Conservation (phyloP, 345 rosid genomes). For the Boechera stricta region DNA sequence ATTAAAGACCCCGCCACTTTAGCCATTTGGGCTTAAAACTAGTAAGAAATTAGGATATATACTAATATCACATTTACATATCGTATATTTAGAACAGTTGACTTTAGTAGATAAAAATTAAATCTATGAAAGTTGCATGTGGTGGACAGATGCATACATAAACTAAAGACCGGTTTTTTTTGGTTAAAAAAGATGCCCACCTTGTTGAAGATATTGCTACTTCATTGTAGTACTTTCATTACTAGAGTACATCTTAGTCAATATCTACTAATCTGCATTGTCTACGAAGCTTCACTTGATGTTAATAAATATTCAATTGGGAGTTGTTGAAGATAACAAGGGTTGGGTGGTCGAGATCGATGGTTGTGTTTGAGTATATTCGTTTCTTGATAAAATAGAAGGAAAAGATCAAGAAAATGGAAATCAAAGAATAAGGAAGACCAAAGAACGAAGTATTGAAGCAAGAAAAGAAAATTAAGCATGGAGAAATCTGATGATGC, state of each 20-base stretch:
- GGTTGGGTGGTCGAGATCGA: slow-evolving; percentile 37
- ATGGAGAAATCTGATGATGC: neutral
- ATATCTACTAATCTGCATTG: neutral
- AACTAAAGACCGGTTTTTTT: neutral
- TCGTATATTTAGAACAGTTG: neutral
- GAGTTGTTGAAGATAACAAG: slow-evolving; percentile 27
- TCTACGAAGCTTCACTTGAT: slow-evolving; percentile 8
- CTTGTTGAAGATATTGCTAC: no score
- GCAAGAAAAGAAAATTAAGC: neutral
- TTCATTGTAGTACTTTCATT: no score
- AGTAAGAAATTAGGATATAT: no score
- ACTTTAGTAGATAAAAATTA: neutral
- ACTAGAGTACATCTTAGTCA: no score
- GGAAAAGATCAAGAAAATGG: neutral
- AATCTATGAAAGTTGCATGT: neutral
- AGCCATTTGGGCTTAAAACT: no score
- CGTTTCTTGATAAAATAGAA: neutral
- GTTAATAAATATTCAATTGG: slow-evolving; percentile 37
- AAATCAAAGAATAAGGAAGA: neutral
- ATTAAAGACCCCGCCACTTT: no score
- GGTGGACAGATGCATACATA: neutral
- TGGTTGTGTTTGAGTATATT: neutral
- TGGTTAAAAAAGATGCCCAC: no score
- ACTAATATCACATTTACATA: no score
- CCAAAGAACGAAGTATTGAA: neutral